Base-by-base conservation (phyloP, 1,284 basidiomycete genomes). In the Mixia osmundae region DNA sequence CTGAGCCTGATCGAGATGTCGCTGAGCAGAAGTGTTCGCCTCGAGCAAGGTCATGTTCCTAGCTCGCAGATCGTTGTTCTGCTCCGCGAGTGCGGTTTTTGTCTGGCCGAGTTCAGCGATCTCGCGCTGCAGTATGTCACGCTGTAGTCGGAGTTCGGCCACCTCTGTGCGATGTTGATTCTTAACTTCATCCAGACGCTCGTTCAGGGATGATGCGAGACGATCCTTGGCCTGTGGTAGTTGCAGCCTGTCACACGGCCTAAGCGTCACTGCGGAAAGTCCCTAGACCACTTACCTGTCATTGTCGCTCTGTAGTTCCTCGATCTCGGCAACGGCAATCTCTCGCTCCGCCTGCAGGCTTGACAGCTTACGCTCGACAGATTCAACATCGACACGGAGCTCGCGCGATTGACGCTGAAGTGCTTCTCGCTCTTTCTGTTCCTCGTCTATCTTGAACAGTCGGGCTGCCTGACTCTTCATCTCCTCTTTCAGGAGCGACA, bases 1-100 rank as follows among this genome's bases (percentile, higher is more conserved):
- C 38, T 59, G 55, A 29, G 57, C 44, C 1, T 57, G 51, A 39
- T 87, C 82, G 47, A 76, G 64, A 37, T 77, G 72, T 26, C 74
- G 70, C 4, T 69, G 59, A 45, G 85, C 76, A 39, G 80, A 74
- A 2, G 72, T 64, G 47, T 77, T 76, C 35, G 89, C 66, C 52
- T 83, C 76, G 4, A 75, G 76, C 9, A 95, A 65, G 54, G 87
- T 78, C 50, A 89, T 83, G 57, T 95, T 94, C 39, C 83, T 72
- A 11, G 73, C 74, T 51, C 82, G 83, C 34, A 97, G 66, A 15
- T 73, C 71, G 0, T 79, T 75, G 1, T 83, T 78, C 60, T 95
- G 87, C 49, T 91, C 85, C 14, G 87, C 59, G 59, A 77, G 78
- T 26, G 75, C 67, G 47, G 91, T 80, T 21, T 80, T 69, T 3